Conservation (phyloP, 1,139 yeast species). For the Magnusiomyces tetraspermus region DNA sequence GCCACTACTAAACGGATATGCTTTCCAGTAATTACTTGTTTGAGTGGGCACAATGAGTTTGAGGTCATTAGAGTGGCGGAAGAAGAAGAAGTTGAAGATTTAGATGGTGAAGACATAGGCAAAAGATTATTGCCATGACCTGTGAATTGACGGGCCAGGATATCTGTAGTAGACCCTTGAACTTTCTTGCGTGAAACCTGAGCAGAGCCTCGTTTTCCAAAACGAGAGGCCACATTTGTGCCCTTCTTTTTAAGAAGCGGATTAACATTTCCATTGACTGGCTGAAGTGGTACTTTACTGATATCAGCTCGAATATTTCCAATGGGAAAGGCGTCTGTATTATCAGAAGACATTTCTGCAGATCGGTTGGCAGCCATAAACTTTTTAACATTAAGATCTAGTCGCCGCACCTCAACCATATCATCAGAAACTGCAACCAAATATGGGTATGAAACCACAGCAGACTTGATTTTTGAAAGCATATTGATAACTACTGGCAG, state of each 20-base stretch:
- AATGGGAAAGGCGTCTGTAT: not conserved
- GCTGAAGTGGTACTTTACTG: not conserved
- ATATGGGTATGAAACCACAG: conserved; percentile 49
- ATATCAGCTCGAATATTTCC: not conserved
- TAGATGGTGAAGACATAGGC: not conserved
- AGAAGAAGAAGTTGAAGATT: not conserved
- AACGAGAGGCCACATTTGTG: not conserved
- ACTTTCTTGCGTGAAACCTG: not conserved
- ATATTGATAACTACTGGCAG: conserved; percentile 50
- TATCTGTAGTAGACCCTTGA: no score
- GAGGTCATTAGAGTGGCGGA: not conserved
- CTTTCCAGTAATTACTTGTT: conserved; percentile 72
- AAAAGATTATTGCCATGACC: not conserved
- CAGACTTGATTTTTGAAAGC: conserved; percentile 50
- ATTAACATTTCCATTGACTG: not conserved
- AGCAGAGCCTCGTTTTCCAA: not conserved
- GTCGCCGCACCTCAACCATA: conserved; percentile 57
- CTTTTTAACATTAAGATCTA: conserved; percentile 21
- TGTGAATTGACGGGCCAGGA: not conserved
- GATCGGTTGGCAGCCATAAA: not conserved
- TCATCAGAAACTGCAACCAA: conserved; percentile 59
- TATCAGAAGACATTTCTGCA: not conserved
- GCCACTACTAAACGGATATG: conserved; percentile 38
- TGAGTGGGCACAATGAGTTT: conserved; percentile 29
- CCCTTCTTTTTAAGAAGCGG: not conserved